These are phyloP conservation scores for Viola odorata DNA, from an alignment of 345 rosid genomes.

Conservation along the genomic window DNA sequence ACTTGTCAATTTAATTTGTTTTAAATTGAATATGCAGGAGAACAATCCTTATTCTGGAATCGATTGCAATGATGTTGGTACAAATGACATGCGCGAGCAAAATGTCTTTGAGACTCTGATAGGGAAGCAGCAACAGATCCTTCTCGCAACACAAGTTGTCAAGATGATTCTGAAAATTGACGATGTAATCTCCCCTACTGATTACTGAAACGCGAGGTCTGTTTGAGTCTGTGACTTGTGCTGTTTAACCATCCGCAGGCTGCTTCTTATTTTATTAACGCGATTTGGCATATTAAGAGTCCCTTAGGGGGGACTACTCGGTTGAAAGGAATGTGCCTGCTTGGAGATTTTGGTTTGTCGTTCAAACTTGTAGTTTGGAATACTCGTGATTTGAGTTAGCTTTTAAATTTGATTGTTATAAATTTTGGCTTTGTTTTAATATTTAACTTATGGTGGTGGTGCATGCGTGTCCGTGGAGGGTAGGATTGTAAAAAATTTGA, in stretches of 20 bases:
- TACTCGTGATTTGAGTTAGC: neutral
- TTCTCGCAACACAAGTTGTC: constrained; percentile 97
- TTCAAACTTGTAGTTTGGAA: neutral
- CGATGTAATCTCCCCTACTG: constrained; percentile 82
- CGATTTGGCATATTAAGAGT: neutral
- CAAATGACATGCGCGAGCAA: constrained; percentile 92
- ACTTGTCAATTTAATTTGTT: neutral
- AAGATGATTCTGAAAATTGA: constrained; percentile 97
- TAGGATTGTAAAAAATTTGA: too few species aligned
- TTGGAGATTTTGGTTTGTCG: constrained; percentile 16
- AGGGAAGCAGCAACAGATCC: constrained; percentile 94
- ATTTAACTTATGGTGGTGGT: too few species aligned
- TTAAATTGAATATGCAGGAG: constrained; percentile 45
- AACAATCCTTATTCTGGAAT: constrained; percentile 71
- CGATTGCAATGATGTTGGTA: constrained; percentile 92
- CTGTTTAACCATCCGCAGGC: constrained; percentile 17
- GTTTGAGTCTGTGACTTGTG: neutral
- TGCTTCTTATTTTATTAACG: constrained; percentile 6
- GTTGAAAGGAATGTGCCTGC: constrained; percentile 9
- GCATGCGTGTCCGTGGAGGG: too few species aligned
- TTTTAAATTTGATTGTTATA: neutral
- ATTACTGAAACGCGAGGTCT: constrained; percentile 36
- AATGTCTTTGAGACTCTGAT: constrained; percentile 90
- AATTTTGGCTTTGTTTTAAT: too few species aligned
- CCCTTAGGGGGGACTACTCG: neutral